phyloP scores from a whole-genome alignment of 2,329 filamentous ascomycete species.

The Penicillium sp. region DNA sequence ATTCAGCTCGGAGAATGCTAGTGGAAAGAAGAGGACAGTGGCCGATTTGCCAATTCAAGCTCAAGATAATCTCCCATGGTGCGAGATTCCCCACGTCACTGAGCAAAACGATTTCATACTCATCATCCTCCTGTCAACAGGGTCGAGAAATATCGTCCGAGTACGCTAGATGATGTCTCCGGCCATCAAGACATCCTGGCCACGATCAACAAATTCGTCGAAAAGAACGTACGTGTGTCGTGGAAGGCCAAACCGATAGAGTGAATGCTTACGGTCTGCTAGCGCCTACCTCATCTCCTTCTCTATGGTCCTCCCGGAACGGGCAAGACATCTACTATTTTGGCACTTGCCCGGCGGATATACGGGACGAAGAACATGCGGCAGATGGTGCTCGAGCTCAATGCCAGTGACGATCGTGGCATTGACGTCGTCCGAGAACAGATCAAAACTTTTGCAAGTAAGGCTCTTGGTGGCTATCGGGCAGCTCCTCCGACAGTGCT shows the following conservation, averaged over 20 bases:
- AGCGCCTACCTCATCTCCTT: conserved; percentile 85
- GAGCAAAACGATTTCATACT: conserved; percentile 10
- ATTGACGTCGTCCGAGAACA: conserved; percentile 98
- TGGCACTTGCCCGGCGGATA: conserved; percentile 86
- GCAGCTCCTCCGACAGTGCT: not conserved
- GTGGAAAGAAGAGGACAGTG: conserved; percentile 77
- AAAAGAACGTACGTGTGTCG: conserved; percentile 60
- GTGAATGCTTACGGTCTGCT: conserved; percentile 3
- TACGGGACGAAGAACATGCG: conserved; percentile 89
- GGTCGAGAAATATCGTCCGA: conserved; percentile 96
- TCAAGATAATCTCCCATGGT: conserved; percentile 92
- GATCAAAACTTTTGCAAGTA: conserved; percentile 96
- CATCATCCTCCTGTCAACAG: conserved; percentile 37
- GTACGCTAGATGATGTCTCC: conserved; percentile 83
- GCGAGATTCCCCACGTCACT: conserved; percentile 7
- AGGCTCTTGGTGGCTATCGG: conserved; percentile 9
- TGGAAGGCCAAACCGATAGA: not conserved
- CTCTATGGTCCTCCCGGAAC: conserved; percentile 96
- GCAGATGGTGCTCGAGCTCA: conserved; percentile 97
- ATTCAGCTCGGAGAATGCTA: conserved; percentile 68
- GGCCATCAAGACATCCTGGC: conserved; percentile 96
- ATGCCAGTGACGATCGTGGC: conserved; percentile 92
- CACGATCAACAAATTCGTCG: conserved; percentile 96
- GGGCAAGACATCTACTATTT: conserved; percentile 93
- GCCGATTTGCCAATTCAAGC: conserved; percentile 92